Conservation (phyloP, 1,139 yeast genomes). For the Arxiozyma heterogenica region DNA sequence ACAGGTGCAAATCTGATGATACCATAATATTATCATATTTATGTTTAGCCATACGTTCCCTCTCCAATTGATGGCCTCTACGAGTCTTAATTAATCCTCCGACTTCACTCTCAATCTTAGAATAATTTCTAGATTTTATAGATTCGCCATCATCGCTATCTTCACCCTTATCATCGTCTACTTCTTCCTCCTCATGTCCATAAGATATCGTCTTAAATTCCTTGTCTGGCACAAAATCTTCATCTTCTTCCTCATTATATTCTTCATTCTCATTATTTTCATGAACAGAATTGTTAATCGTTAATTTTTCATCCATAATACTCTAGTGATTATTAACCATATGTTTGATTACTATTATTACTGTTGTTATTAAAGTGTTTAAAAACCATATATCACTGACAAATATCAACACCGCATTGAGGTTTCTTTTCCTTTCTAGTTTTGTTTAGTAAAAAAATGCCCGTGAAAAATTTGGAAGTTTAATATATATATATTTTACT, state of each 20-base stretch:
- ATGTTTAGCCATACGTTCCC: constrained; percentile 25
- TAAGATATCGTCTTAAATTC: not conserved
- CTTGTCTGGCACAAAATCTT: constrained; percentile 48
- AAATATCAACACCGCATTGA: not conserved
- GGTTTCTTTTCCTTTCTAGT: not conserved
- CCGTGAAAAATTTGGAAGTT: not conserved
- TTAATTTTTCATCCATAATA: constrained; percentile 12
- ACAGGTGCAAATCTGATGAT: constrained; percentile 17
- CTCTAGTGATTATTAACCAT: not conserved
- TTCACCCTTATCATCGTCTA: constrained; percentile 14
- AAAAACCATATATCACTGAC: not conserved
- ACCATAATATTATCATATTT: constrained; percentile 19
- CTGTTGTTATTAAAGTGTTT: not conserved
- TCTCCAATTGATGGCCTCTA: constrained; percentile 41
- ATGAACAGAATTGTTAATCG: constrained; percentile 8
- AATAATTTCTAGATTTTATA: constrained; percentile 33
- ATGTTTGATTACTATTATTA: not conserved
- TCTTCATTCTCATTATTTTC: constrained; percentile 29
- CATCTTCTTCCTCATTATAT: constrained; percentile 57
- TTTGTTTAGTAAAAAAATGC: too few relatives aligned
- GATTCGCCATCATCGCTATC: constrained; percentile 23
- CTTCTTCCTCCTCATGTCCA: constrained; percentile 17
- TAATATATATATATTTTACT: too few relatives aligned
- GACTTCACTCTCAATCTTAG: constrained; percentile 38
- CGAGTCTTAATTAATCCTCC: constrained; percentile 54